Base-by-base conservation (phyloP, 108 stramenopile species). In the Discostella pseudostelligera region DNA sequence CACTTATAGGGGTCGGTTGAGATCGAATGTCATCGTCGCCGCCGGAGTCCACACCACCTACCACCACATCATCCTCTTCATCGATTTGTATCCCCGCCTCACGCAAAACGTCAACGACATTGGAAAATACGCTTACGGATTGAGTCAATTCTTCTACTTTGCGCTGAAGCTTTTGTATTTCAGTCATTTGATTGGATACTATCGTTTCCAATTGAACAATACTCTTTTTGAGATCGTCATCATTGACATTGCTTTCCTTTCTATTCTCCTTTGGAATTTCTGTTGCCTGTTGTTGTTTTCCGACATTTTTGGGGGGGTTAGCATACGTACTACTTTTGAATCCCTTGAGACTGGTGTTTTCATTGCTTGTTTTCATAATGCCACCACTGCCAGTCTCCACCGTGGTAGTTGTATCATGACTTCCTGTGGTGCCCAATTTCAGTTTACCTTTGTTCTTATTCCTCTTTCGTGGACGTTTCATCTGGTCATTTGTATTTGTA, bases 181-280 rank as follows among this genome's bases (percentile, higher is more conserved):
- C 86, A 29, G 81, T 67, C 48, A 81, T 62, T 77, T 93, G 92
- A 39, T 62, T 73, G 14, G 87, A 79, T 12, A 90, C 86, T 22
- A 93, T 49, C 10, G 72, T 76, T 70, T 93, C 92, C 42, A 93
- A 51, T 65, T 86, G 85, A 9, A 83, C 67, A 5, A 93, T 74
- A 46, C 92, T 56, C 28, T 80, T 79, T 35, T 51, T 53, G 26
- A 85, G 46, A 36, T 61, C 61, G 6, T 53, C 48, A 20, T 80
- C 79, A 17, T 45, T 47, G 5, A 35, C 44, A 10, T 61, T 48
- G 44, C 8, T 62, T 0, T 19, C 45, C 5, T 29, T 13, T 50
- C 21, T 46, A 36, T 12, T 16, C 14, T 57, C 11, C 40, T 32
- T 37, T 43, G 57, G 8, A 39, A 49, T 53, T 9, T 39, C 8